A percentile compares a stretch with the other conserved stretches of the same genome.
These are phyloP conservation scores for Ceratobasidium papillatum DNA, from an alignment of 1,284 basidiomycete genomes.

Conservation along the genomic window DNA sequence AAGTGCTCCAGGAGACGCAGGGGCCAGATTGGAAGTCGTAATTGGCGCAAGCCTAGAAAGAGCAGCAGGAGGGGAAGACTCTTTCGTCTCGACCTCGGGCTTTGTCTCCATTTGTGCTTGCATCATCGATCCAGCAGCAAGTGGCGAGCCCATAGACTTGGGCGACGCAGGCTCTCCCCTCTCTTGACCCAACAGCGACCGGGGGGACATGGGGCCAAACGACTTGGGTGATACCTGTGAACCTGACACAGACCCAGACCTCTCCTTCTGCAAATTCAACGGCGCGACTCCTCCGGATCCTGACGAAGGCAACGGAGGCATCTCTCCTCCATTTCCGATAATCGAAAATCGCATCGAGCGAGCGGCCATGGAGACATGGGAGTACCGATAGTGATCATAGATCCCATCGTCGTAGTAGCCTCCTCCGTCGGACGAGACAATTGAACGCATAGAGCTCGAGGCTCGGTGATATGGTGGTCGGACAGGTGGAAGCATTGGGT, in stretches of 20 bases:
- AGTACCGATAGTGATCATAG: slow-evolving; percentile 78
- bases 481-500: slow-evolving; percentile 29
- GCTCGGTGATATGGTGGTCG: slow-evolving; percentile 39
- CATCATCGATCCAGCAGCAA: slow-evolving; percentile 13
- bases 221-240: slow-evolving; percentile 9
- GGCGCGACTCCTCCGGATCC: slow-evolving; percentile 16
- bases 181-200: slow-evolving; percentile 1
- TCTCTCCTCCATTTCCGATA: slow-evolving; percentile 8
- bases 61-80: neutral
- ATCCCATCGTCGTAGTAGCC: slow-evolving; percentile 71
- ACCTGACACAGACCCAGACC: neutral
- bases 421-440: slow-evolving; percentile 49
- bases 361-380: slow-evolving; percentile 61
- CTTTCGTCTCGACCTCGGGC: neutral
- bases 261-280: neutral
- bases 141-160: slow-evolving; percentile 8
- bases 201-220: slow-evolving; percentile 18
- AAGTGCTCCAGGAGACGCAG: slow-evolving; percentile 9
- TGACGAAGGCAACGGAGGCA: slow-evolving; percentile 33
- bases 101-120: slow-evolving; percentile 16
- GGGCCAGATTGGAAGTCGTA: neutral
- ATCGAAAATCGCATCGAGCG: slow-evolving; percentile 31
- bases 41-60: slow-evolving; percentile 9
- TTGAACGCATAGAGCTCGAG: slow-evolving; percentile 21
- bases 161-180: slow-evolving; percentile 21